A percentile compares a stretch with the other conserved stretches of the same genome.
Conservation (phyloP, 169 alveolate species). For the Plasmodium reichenowi region DNA sequence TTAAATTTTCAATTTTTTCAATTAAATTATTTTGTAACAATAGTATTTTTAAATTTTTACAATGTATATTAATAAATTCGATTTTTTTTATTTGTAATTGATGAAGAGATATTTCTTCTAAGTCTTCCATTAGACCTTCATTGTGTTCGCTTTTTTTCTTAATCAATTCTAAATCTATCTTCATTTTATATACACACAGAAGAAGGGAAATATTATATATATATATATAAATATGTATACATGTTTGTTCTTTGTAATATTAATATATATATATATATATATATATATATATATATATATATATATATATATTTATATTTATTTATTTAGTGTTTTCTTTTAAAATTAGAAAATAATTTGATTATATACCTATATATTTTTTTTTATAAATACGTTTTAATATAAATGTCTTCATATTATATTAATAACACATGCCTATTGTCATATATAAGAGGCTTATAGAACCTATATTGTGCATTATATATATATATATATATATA, state of each 20-base stretch:
- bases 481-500: no score
- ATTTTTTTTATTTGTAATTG: slow-evolving; percentile 88
- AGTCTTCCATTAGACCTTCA: slow-evolving; percentile 89
- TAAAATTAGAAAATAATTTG: background rate
- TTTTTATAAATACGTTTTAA: no score
- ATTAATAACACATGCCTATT: no score
- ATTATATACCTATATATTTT: no score
- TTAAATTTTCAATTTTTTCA: slow-evolving; percentile 89
- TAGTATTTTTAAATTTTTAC: slow-evolving; percentile 91
- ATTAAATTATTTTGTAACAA: slow-evolving; percentile 90
- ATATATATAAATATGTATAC: background rate
- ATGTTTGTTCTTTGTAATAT: background rate
- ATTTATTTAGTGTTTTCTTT: background rate
- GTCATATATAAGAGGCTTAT: no score
- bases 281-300: background rate
- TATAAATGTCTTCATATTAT: no score
- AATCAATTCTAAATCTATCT: slow-evolving; percentile 82
- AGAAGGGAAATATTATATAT: background rate
- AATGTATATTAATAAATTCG: slow-evolving; percentile 89
- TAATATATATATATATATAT: background rate
- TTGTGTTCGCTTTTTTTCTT: slow-evolving; percentile 92
- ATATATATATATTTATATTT: background rate
- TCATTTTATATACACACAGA: slow-evolving; percentile 22
- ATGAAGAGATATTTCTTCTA: slow-evolving; percentile 92
- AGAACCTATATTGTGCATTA: no score